Evolutionary conservation across 208 protist species (phyloP).

Genomic region (Porcisia hertigi): DNA sequence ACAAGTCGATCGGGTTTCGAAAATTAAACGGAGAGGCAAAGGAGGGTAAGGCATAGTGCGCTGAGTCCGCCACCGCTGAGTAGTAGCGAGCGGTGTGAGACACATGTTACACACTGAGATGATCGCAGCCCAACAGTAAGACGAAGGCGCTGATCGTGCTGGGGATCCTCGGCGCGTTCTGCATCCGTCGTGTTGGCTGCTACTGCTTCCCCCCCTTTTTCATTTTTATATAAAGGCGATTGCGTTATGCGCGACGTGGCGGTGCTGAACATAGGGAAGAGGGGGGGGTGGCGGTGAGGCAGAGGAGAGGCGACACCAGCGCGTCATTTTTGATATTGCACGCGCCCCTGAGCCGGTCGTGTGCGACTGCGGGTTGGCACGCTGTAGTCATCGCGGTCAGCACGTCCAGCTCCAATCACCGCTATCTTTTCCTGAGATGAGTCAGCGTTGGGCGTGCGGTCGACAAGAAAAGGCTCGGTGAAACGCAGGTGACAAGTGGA

Average conservation of each 20-base stretch:
- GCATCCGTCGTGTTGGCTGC: neutral
- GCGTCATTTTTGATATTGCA: neutral
- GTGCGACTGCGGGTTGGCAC: neutral
- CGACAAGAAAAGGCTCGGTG: neutral
- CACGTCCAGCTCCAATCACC: no score
- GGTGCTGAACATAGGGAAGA: neutral
- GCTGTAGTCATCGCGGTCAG: neutral
- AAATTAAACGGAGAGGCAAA: slow-evolving; percentile 19
- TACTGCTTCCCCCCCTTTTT: slow-evolving; percentile 7
- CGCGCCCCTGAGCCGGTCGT: neutral
- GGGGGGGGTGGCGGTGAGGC: neutral
- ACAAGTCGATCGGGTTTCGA: slow-evolving; percentile 37
- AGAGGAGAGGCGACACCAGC: neutral
- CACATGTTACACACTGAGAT: no score
- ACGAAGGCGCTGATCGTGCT: neutral
- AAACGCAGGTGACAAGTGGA: neutral
- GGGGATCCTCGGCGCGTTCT: neutral
- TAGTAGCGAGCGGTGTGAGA: neutral
- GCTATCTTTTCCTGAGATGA: neutral
- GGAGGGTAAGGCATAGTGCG: neutral
- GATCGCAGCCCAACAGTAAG: neutral
- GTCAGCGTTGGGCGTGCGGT: neutral
- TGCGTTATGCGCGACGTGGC: neutral
- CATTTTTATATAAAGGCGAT: neutral
- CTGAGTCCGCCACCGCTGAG: neutral